Evolutionary conservation across 2,329 filamentous ascomycete genomes (phyloP), one percentile per base, ranked within the genome.

Genomic region (Aspergillus sp.): DNA sequence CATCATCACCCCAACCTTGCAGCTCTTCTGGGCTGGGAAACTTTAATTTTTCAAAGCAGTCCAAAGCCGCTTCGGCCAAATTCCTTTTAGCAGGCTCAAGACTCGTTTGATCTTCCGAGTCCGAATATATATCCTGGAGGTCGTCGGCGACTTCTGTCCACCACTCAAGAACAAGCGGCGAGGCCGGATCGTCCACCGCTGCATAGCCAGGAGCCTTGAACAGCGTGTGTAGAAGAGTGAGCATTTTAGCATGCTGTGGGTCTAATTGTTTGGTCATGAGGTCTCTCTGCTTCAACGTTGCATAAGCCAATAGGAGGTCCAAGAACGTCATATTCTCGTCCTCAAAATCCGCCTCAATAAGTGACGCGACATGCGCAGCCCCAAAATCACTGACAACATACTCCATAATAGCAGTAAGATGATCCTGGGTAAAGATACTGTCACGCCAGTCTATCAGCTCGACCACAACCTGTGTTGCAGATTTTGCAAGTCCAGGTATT

Each of bases 21-120:
- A 75, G 42, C 19, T 76, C 71, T 42, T 69, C 68, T 2, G 71
- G 59, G 8, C 60, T 66, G 0, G 78, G 76, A 56, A 76, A 78
- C n/a, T 74, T 69, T 21, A 80, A 70, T 59, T 80, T 80, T 36
- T 73, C 73, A 61, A 76, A 79, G 57, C 78, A 75, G 54, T 78
- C 76, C 8, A 76, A 65, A 38, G 79, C 74, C 11, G 76, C 75
- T 39, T 72, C 72, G 5, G 76, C 75, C 51, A 79, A 67, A 59
- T 79, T 73, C 23, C 65, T 70, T 65, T 75, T 80, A 21, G 73
- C 74, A 60, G 65, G 65, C 36, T 67, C 66, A 57, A 74, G 64
- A 8, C 63, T 64, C 44, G 70, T 42, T 32, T 69, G 65, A 6
- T 73, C 68, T n/a, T 68, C 68, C 6, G 64, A 50, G 10, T 74